Base-by-base conservation (phyloP, 1,284 basidiomycete genomes). In the Puccinia sorghi region DNA sequence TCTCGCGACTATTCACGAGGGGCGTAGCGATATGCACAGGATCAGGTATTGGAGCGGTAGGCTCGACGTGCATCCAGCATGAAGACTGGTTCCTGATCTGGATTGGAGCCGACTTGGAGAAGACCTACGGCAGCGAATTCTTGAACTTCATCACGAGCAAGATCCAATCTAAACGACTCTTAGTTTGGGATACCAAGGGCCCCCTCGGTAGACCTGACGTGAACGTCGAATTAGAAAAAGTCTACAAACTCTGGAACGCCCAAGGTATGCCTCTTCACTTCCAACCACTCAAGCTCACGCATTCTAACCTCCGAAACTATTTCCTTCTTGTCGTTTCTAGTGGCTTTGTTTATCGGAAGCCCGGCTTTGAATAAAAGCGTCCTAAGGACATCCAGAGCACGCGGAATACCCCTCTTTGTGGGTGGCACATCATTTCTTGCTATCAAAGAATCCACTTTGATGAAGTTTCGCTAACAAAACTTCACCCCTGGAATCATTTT, bases 11-110 rank as follows among this genome's bases (percentile, higher is more conserved):
- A 17, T 92, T 92, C 85, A 90, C 85, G 80, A 88, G 90, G 80
- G 91, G 90, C 22, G 89, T 92, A 80, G 89, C 90, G 81, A 88
- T 92, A 80, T 92, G 90, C 84, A 92, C 90, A 0, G 90, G 90
- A 67, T 91, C 91, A 12, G 91, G 91, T 80, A 88, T 92, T 76
- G 91, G 90, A 41, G 90, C 90, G 43, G 90, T 90, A 1, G 87
- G 91, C 46, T 89, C 90, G 20, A 92, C 90, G 20, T 91, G 90
- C 81, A 86, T 91, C 48, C 90, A 91, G 83, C 90, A 89, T 12
- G 87, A 88, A 5, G 82, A 90, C 84, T 91, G 90, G 90, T 90
- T 81, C 83, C 61, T 79, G 73, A 91, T 92, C 81, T 91, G 90
- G 90, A 91, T 92, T n/a, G 78, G 80, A 64, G 86, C 86, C 46